Evolutionary conservation across 306 rosid species (phyloP).

Genomic region (Prunus campanulata): DNA sequence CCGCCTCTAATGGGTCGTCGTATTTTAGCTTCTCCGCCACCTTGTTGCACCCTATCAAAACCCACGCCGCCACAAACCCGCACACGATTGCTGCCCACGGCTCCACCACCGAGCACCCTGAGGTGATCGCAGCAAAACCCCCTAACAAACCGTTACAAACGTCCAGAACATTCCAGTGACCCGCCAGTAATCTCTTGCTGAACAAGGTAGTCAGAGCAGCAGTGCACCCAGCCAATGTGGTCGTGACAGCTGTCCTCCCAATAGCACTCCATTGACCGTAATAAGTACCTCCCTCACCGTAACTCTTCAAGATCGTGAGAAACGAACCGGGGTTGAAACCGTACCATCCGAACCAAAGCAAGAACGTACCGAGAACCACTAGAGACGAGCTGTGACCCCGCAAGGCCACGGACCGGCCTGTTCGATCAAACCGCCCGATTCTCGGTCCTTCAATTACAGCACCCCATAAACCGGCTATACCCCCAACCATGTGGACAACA

Average conservation of each 20-base stretch:
- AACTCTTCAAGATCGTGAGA: slow-evolving; percentile 42
- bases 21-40: slow-evolving; percentile 44
- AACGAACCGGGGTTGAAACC: slow-evolving; percentile 86
- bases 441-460: slow-evolving; percentile 76
- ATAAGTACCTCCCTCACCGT: slow-evolving; percentile 21
- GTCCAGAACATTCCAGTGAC: slow-evolving; percentile 78
- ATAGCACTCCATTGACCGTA: slow-evolving; percentile 89
- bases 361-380: slow-evolving; percentile 66
- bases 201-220: slow-evolving; percentile 68
- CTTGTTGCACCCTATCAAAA: slow-evolving; percentile 54
- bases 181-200: slow-evolving; percentile 55
- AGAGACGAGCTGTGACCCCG: slow-evolving; percentile 70
- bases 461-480: slow-evolving; percentile 79
- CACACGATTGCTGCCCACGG: slow-evolving; percentile 81
- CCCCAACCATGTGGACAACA: slow-evolving; percentile 83
- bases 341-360: slow-evolving; percentile 88
- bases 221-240: slow-evolving; percentile 72
- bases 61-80: slow-evolving; percentile 72
- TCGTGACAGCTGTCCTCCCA: slow-evolving; percentile 79
- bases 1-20: slow-evolving; percentile 80
- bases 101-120: slow-evolving; percentile 75
- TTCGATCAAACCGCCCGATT: slow-evolving; percentile 64
- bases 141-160: slow-evolving; percentile 79
- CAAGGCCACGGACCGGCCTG: slow-evolving; percentile 55
- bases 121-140: slow-evolving; percentile 72